Evolutionary conservation across 108 stramenopile genomes (phyloP).

Genomic region (Skeletonema costatum): DNA sequence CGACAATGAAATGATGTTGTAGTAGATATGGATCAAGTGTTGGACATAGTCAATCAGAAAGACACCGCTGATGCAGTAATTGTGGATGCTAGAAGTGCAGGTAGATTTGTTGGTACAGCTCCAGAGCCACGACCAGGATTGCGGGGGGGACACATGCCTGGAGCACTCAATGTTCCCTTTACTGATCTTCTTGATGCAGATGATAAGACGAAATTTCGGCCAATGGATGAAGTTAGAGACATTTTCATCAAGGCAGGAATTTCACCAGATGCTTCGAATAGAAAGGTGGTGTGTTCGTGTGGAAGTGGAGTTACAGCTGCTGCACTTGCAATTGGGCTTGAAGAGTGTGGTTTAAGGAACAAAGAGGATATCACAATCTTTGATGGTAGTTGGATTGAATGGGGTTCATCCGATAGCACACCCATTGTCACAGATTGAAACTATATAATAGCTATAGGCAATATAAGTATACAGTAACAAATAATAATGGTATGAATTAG

Average conservation of each 20-base stretch:
- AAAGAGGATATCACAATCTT: slow-evolving; percentile 56
- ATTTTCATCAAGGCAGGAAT: slow-evolving; percentile 54
- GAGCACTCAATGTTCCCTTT: slow-evolving; percentile 69
- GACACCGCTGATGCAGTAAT: slow-evolving; percentile 26
- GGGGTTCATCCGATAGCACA: slow-evolving; percentile 51
- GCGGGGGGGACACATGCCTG: slow-evolving; percentile 67
- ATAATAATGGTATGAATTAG: background rate
- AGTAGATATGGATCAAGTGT: slow-evolving; percentile 47
- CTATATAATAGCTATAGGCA: background rate
- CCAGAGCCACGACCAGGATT: slow-evolving; percentile 52
- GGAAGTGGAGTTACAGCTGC: slow-evolving; percentile 80
- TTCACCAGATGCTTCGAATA: slow-evolving; percentile 3
- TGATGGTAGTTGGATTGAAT: slow-evolving; percentile 83
- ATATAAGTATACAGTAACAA: background rate
- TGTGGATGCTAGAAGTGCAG: slow-evolving; percentile 61
- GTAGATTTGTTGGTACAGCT: slow-evolving; percentile 45
- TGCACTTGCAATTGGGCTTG: slow-evolving; percentile 59
- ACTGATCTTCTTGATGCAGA: slow-evolving; percentile 30
- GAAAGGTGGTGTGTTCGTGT: slow-evolving; percentile 58
- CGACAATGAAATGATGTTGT: slow-evolving; percentile 17
- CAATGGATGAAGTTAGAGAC: slow-evolving; percentile 41
- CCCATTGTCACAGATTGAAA: slow-evolving; percentile 49
- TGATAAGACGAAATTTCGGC: slow-evolving; percentile 43
- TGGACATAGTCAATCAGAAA: slow-evolving; percentile 34
- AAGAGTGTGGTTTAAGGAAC: slow-evolving; percentile 57